Conservation (phyloP, 1,284 basidiomycete species). For the Marasmius sp. region DNA sequence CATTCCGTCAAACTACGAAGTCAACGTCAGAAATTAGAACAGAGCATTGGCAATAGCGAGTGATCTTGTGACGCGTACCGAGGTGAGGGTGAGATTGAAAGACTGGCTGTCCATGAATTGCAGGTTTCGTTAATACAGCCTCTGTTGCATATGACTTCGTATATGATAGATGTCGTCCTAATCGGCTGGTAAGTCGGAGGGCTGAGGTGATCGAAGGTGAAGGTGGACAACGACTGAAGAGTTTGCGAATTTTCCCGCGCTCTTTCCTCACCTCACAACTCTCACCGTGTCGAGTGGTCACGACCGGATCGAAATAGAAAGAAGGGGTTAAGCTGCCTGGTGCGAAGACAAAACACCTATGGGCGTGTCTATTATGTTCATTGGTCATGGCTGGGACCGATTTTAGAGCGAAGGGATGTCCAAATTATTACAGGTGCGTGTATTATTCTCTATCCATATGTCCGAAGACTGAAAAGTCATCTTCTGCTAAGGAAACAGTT, state of each 20-base stretch:
- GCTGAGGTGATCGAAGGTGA: not conserved
- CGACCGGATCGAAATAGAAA: not conserved
- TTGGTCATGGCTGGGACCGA: slow-evolving; percentile 82
- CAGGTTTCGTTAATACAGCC: slow-evolving; percentile 49
- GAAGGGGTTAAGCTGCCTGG: too few relatives aligned
- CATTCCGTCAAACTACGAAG: slow-evolving; percentile 47
- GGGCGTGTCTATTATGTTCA: too few relatives aligned
- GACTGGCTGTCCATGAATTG: slow-evolving; percentile 76
- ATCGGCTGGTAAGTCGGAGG: not conserved
- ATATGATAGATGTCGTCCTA: not conserved
- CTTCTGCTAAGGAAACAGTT: too few relatives aligned
- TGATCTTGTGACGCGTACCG: slow-evolving; percentile 36
- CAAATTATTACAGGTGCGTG: too few relatives aligned
- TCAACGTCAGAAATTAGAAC: slow-evolving; percentile 9
- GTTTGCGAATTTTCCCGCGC: not conserved
- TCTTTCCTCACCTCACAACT: not conserved
- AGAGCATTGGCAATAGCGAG: not conserved
- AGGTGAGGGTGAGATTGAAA: slow-evolving; percentile 79
- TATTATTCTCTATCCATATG: too few relatives aligned
- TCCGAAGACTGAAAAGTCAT: too few relatives aligned
- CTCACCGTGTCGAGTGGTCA: not conserved
- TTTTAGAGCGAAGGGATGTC: too few relatives aligned
- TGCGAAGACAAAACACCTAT: too few relatives aligned
- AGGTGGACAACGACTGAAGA: too few relatives aligned
- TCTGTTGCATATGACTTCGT: slow-evolving; percentile 36